Evolutionary conservation across 2,329 filamentous ascomycete genomes (phyloP), one percentile per base, ranked within the genome.

Genomic region (Monosporascus cannonballus): DNA sequence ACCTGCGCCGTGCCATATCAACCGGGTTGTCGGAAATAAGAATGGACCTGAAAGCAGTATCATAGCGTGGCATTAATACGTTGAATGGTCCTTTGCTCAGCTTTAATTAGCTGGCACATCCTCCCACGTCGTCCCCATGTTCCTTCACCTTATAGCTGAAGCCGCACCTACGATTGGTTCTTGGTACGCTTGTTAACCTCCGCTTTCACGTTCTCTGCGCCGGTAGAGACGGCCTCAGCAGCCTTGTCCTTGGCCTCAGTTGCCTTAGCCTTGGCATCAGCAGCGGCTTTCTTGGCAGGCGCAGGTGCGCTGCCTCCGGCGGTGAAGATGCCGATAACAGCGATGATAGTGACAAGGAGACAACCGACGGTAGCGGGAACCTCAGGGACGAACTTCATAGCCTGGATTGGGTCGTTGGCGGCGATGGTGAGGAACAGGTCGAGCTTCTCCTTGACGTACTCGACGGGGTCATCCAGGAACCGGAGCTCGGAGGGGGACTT

Each of bases 381-480:
- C 76, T 96, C 94, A 60, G 94, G 94, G 59, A 96, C 89, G 64
- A 90, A 89, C 76, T 90, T 89, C 75, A 92, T 76, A 50, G 92
- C 92, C 75, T 91, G 79, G 60, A 96, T 65, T 54, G 92, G 91
- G 73, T 95, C 87, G 64, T 84, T 81, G 78, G 90, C 83, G 70
- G 76, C 89, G 65, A 97, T 86, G 63, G 85, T 86, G 64, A 94
- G 70, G 83, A 99, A 99, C 58, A 95, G 84, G 63, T 95, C 87
- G 56, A 95, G 71, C 85, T 96, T 97, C 86, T 96, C 89, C 75
- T 86, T 89, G 74, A 96, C 72, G 74, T 89, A 99, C 62, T 76
- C 76, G 63, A 96, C 83, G 47, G 94, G 94, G 79, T 96, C 90
- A 59, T 96, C 93, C 66, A 84, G 75, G 86, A 99, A 97, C 72